A percentile compares a stretch with the other conserved stretches of the same genome.
Conservation (phyloP, 495 filamentous ascomycete genomes). For the Aspergillus asperescens region DNA sequence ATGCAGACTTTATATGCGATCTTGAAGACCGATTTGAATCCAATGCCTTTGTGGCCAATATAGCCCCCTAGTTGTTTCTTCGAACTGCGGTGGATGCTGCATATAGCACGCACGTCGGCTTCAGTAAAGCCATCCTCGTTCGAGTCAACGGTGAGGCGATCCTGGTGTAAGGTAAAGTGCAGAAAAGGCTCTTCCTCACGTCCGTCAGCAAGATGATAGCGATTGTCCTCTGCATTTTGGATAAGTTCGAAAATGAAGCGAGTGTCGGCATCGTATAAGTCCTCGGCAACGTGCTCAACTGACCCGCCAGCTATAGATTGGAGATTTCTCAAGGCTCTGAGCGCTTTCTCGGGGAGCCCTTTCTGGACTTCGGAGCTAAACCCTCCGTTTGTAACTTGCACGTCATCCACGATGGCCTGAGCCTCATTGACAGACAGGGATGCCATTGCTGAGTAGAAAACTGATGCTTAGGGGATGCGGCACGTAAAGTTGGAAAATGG, state of each 20-base stretch:
- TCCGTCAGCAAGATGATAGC: not conserved
- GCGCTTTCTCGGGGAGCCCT: too few relatives aligned
- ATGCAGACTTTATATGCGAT: slow-evolving; percentile 1
- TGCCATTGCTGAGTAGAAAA: too few relatives aligned
- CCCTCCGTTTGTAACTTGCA: too few relatives aligned
- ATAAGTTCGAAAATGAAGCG: slow-evolving; percentile 7
- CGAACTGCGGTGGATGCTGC: slow-evolving; percentile 2
- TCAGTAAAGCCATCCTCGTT: slow-evolving; percentile 6
- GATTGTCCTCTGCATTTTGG: slow-evolving; percentile 7
- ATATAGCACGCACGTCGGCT: not conserved
- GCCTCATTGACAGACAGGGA: too few relatives aligned
- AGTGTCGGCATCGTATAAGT: not conserved
- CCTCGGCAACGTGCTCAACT: too few relatives aligned
- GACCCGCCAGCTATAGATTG: too few relatives aligned
- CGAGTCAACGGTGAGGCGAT: not conserved
- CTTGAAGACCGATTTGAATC: slow-evolving; percentile 6
- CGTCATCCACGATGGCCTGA: too few relatives aligned
- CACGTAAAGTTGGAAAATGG: too few relatives aligned
- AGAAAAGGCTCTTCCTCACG: not conserved
- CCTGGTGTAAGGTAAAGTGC: not conserved
- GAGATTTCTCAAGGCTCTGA: too few relatives aligned
- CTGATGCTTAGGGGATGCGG: too few relatives aligned
- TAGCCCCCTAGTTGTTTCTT: not conserved
- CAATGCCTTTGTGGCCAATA: slow-evolving; percentile 7
- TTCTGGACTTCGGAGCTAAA: too few relatives aligned